A percentile compares a stretch with the other conserved stretches of the same genome.
These are phyloP conservation scores for Singerocomus rubriflavus DNA, from an alignment of 1,284 basidiomycete genomes.

Conservation along the genomic window DNA sequence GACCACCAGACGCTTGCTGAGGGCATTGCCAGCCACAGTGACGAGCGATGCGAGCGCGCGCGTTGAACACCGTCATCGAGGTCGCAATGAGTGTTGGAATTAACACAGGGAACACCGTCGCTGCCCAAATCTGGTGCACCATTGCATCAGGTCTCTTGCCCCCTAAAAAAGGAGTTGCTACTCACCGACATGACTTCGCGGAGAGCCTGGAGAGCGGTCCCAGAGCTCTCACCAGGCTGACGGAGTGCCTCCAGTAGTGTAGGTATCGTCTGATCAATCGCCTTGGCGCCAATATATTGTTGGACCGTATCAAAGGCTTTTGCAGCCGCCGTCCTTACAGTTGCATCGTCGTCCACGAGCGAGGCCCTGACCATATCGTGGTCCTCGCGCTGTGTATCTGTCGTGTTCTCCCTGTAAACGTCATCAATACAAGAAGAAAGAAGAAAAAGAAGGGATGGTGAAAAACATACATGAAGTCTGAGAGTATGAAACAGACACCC, in stretches of 20 bases:
- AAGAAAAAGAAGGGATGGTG: background rate
- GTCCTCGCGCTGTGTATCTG: slow-evolving; percentile 83
- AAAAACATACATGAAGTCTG: slow-evolving; percentile 76
- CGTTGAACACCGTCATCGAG: slow-evolving; percentile 63
- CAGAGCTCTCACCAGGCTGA: too few relatives aligned
- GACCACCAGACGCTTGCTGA: slow-evolving; percentile 44
- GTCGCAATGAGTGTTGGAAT: too few relatives aligned
- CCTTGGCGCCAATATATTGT: slow-evolving; percentile 84
- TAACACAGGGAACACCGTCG: too few relatives aligned
- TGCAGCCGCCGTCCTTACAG: slow-evolving; percentile 91
- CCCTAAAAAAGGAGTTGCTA: too few relatives aligned
- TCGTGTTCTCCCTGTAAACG: slow-evolving; percentile 71
- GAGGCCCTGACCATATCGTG: slow-evolving; percentile 85
- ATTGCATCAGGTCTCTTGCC: too few relatives aligned
- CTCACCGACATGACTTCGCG: too few relatives aligned
- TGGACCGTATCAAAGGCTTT: slow-evolving; percentile 93
- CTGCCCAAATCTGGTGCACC: too few relatives aligned
- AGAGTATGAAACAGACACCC: slow-evolving; percentile 86
- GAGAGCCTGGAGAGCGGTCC: too few relatives aligned
- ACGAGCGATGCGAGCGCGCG: slow-evolving; percentile 59
- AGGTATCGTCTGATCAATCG: slow-evolving; percentile 64
- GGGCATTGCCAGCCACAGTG: too few relatives aligned
- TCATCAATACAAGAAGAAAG: background rate
- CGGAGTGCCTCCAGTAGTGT: too few relatives aligned
- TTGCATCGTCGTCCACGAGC: slow-evolving; percentile 84